Evolutionary conservation across 1,284 basidiomycete genomes (phyloP).

Genomic region (Apiotrichum porosum): DNA sequence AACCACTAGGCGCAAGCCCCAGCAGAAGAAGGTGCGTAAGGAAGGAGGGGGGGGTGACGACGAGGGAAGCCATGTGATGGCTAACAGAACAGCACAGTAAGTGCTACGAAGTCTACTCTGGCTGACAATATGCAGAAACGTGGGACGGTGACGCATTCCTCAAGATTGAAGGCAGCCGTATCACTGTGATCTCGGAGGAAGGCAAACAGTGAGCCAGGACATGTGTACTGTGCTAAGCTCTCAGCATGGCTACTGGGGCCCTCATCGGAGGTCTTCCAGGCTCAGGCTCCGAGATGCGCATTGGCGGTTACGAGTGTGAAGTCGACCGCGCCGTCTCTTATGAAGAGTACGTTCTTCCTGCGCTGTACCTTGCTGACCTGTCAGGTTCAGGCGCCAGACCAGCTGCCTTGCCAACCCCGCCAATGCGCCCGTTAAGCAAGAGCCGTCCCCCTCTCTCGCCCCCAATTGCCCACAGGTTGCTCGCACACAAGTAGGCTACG

Average conservation of each 20-base stretch:
- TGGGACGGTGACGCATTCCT: slow-evolving; percentile 53
- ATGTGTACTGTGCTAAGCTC: not conserved
- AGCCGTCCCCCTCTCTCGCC: not conserved
- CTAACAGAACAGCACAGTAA: slow-evolving; percentile 37
- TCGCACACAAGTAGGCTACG: no score
- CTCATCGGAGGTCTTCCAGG: slow-evolving; percentile 24
- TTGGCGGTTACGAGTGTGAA: slow-evolving; percentile 64
- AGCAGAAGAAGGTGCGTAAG: slow-evolving; percentile 41
- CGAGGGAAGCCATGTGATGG: no score
- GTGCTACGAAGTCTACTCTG: slow-evolving; percentile 5
- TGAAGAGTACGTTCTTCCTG: slow-evolving; percentile 32
- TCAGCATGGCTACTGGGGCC: slow-evolving; percentile 30
- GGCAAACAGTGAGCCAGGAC: slow-evolving; percentile 36
- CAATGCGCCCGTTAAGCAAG: slow-evolving; percentile 3
- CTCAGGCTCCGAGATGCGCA: slow-evolving; percentile 50
- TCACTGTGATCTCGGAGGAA: slow-evolving; percentile 51
- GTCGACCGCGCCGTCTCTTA: slow-evolving; percentile 28
- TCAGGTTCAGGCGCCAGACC: slow-evolving; percentile 28
- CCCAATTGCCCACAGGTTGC: not conserved
- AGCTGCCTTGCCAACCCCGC: slow-evolving; percentile 27
- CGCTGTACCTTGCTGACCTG: slow-evolving; percentile 1
- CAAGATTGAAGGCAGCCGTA: slow-evolving; percentile 56
- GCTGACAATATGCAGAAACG: slow-evolving; percentile 39
- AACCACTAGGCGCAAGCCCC: slow-evolving; percentile 45
- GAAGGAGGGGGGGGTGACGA: not conserved